Base-by-base conservation (phyloP, 164 flowering plant genomes). In the Santalum album region DNA sequence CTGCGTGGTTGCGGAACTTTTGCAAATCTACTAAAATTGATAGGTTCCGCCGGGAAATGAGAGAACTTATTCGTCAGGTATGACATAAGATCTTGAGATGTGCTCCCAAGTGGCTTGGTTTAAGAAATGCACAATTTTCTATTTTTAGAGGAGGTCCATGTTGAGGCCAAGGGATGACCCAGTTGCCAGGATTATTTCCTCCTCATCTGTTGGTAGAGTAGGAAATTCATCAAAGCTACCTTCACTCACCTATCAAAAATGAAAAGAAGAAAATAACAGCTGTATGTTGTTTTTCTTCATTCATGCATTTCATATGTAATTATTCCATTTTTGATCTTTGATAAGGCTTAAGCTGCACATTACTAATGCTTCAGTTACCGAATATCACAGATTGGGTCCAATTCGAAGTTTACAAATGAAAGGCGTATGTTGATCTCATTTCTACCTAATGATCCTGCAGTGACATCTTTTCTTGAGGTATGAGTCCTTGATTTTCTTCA, bases 61-160 rank as follows among this genome's bases (percentile, higher is more conserved):
- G 65, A 76, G 75, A 78, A 56, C 84, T 89, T 32, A 71, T 82
- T 53, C 85, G 74, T 55, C 87, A 92, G 90, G 99, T 91, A 75
- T 20, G 36, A n/a, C n/a, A n/a, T n/a, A n/a, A n/a, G 18, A 44
- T 10, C 48, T 32, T 32, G 36, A 32, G 36, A 38, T 38, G 42
- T 38, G 42, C 14, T 15, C n/a, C n/a, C 34, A 29, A 9, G 4
- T 29, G 4, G 4, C 34, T 29, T 29, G 9, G 4, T 29, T 29
- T 29, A 29, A 3, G 34, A 29, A 29, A 29, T 4, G 34, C 6
- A 29, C 6, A 29, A n/a, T n/a, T n/a, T n/a, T n/a, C n/a, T n/a
- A n/a, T n/a, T n/a, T n/a, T 29, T 3, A 29, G 9, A 29, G 4
- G 6, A 29, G 34, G 9, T 29, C 6, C 34, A 29, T 29, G 34